Conservation (phyloP, 2,329 filamentous ascomycete species). For the Stachybotrys chartarum region DNA sequence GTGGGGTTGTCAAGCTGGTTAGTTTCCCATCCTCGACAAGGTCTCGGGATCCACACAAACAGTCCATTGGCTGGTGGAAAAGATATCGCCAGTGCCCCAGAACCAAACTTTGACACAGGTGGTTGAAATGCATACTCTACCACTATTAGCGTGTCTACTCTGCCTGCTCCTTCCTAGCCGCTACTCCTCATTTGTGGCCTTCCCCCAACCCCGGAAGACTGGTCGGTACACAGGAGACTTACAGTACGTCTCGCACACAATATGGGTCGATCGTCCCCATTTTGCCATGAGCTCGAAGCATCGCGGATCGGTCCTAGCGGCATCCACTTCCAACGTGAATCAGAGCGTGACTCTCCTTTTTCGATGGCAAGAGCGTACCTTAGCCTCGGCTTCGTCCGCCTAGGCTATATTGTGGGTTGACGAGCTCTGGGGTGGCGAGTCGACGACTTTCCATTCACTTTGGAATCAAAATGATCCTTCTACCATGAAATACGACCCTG, state of each 20-base stretch:
- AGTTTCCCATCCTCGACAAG: too few species aligned
- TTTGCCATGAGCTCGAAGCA: neutral
- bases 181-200: too few species aligned
- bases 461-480: too few species aligned
- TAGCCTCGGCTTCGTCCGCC: neutral
- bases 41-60: too few species aligned
- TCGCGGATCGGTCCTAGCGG: neutral
- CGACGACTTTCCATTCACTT: neutral
- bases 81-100: neutral
- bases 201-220: neutral
- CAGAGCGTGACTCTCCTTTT: too few species aligned
- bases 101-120: neutral
- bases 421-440: neutral
- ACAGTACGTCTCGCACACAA: neutral
- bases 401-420: neutral
- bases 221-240: neutral
- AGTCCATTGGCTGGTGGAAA: neutral
- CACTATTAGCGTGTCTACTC: neutral
- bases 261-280: neutral
- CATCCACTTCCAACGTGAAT: too few species aligned
- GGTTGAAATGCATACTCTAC: neutral
- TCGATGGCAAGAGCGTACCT: too few species aligned
- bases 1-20: too few species aligned
- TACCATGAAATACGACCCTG: too few species aligned
- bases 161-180: neutral